Base-by-base conservation (phyloP, 2,329 filamentous ascomycete genomes). In the Xylariales sp. region DNA sequence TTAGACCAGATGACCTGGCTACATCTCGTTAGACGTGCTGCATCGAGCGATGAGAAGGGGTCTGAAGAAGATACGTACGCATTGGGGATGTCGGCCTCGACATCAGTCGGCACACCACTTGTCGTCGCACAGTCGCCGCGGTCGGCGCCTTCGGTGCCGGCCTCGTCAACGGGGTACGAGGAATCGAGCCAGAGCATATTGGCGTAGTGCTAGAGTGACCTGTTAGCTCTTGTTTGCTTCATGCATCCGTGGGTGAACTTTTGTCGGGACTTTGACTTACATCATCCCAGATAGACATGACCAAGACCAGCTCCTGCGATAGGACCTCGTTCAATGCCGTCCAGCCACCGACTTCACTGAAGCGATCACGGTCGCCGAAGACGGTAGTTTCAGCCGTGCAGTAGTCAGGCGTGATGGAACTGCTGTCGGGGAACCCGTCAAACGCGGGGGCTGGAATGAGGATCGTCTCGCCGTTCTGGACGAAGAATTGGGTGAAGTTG, bases 151-250 rank as follows among this genome's bases (percentile, higher is more conserved):
- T 65, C 66, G 1, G 46, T 44, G 21, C 44, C 45, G 36, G 48
- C 44, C 11, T 48, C 31, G 15, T 28, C 43, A 29, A 29, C 6
- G 24, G 31, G 56, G 64, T 76, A 80, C 50, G 67, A 72, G 43
- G 52, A 57, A 66, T 81, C 77, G 48, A 82, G 69, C 77, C 78
- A 81, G 44, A 77, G 69, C 75, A 80, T 80, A 62, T 76, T 68
- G 54, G 73, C 62, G 27, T 70, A 60, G 59, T 79, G 71, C 57
- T 59, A 9, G 25, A 7, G 18, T 15, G 9, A 14, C 12, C 3
- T 1, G 20, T 27, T 14, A 41, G 38, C 29, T 16, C 2, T 16
- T 14, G 14, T n/a, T n/a, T n/a, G n/a, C 3, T 27, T 12, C 5
- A 4, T 35, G 15, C 8, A 16, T 37, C n/a, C 18, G n/a, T n/a